Conservation (phyloP, 371 early-diverging fungal genomes). For the Rhizomucor miehei region DNA sequence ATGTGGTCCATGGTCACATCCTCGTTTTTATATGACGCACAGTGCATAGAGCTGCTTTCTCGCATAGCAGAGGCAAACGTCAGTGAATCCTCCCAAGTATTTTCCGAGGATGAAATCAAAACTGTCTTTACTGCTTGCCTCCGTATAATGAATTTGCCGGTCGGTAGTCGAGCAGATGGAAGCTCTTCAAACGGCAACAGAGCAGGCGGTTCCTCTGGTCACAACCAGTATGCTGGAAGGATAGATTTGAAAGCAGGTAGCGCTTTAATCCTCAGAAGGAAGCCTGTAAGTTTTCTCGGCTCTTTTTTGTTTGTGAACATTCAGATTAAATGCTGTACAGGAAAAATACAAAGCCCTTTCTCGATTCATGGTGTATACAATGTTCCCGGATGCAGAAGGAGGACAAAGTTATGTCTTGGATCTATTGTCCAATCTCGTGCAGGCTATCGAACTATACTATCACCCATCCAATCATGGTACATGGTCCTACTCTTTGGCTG, state of each 20-base stretch:
- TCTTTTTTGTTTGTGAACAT: constrained; percentile 8
- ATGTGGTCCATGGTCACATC: constrained; percentile 72
- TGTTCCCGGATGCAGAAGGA: constrained; percentile 44
- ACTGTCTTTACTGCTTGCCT: constrained; percentile 69
- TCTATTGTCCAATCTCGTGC: constrained; percentile 70
- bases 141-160: constrained; percentile 74
- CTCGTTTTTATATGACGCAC: constrained; percentile 57
- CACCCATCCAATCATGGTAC: constrained; percentile 88
- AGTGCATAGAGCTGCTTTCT: constrained; percentile 66
- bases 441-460: constrained; percentile 82
- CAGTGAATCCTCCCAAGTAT: constrained; percentile 24
- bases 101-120: constrained; percentile 66
- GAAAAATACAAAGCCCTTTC: constrained; percentile 67
- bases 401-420: constrained; percentile 40
- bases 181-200: constrained; percentile 22
- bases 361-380: constrained; percentile 76
- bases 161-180: constrained; percentile 59
- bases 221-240: constrained; percentile 24
- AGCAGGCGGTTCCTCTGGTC: constrained; percentile 39
- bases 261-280: constrained; percentile 41
- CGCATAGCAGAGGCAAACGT: constrained; percentile 67
- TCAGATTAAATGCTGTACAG: constrained; percentile 13
- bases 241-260: constrained; percentile 43
- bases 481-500: constrained; percentile 72
- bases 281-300: constrained; percentile 22